phyloP scores from a whole-genome alignment of 2,329 filamentous ascomycete species.

The Aspergillus novofumigatus region DNA sequence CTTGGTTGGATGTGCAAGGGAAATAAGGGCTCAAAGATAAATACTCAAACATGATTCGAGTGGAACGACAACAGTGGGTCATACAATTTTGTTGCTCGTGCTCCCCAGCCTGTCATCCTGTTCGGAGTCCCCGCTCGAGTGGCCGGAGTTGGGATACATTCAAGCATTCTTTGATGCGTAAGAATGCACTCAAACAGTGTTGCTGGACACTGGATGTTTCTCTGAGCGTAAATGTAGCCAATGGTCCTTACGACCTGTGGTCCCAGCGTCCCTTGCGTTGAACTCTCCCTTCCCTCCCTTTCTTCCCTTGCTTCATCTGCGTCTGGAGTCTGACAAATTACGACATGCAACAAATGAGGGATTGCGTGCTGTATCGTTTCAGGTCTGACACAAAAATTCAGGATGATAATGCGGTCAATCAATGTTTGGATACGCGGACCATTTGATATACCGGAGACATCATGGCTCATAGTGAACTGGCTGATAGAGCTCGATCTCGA shows the following conservation, averaged over 20 bases:
- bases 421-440: background rate
- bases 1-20: background rate
- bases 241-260: background rate
- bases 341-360: background rate
- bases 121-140: background rate
- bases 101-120: background rate
- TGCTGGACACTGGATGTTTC: background rate
- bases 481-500: background rate
- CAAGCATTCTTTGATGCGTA: background rate
- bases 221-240: background rate
- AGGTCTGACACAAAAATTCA: background rate
- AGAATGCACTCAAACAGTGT: background rate
- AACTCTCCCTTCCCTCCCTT: background rate
- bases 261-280: slow-evolving; percentile 4
- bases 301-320: slow-evolving; percentile 4
- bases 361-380: background rate
- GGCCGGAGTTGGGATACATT: background rate
- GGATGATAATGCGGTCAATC: background rate
- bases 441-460: background rate
- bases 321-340: background rate
- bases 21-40: background rate
- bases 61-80: background rate
- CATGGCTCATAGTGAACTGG: background rate
- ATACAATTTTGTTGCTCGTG: background rate
- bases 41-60: background rate